Evolutionary conservation across 2,329 filamentous ascomycete genomes (phyloP).

Genomic region (Pezicula rhizophila): DNA sequence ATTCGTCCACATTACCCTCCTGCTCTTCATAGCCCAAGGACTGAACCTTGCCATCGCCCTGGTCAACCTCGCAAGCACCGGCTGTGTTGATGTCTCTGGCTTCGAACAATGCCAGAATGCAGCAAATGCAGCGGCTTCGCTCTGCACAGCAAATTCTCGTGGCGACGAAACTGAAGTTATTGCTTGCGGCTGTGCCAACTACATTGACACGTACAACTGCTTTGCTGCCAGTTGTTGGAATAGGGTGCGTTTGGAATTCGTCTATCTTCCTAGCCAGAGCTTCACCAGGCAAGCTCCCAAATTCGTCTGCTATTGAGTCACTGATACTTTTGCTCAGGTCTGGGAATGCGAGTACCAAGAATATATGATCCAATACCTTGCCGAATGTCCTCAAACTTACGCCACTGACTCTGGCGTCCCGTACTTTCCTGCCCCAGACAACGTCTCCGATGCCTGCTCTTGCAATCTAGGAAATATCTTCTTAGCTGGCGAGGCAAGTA

Average conservation of each 20-base stretch:
- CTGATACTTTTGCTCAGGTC: slow-evolving; percentile 18
- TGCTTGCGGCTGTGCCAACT: slow-evolving; percentile 21
- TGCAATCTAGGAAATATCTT: slow-evolving; percentile 30
- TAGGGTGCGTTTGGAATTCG: slow-evolving; percentile 16
- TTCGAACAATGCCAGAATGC: slow-evolving; percentile 13
- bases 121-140: slow-evolving; percentile 4
- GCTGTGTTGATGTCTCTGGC: slow-evolving; percentile 17
- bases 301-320: not conserved
- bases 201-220: slow-evolving; percentile 28
- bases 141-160: slow-evolving; percentile 1
- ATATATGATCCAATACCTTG: slow-evolving; percentile 30
- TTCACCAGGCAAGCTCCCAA: no score
- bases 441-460: slow-evolving; percentile 30
- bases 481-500: slow-evolving; percentile 12
- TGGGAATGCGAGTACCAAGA: slow-evolving; percentile 34
- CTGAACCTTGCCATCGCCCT: no score
- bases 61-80: slow-evolving; percentile 8
- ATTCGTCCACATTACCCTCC: no score
- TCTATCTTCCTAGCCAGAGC: no score
- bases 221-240: slow-evolving; percentile 34
- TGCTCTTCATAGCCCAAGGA: no score
- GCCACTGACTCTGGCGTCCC: slow-evolving; percentile 27
- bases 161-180: slow-evolving; percentile 2
- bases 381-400: slow-evolving; percentile 20
- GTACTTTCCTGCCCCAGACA: slow-evolving; percentile 31